Evolutionary conservation across 495 filamentous ascomycete genomes (phyloP), one percentile per base, ranked within the genome.

Genomic region (Geoglossum glabrum): DNA sequence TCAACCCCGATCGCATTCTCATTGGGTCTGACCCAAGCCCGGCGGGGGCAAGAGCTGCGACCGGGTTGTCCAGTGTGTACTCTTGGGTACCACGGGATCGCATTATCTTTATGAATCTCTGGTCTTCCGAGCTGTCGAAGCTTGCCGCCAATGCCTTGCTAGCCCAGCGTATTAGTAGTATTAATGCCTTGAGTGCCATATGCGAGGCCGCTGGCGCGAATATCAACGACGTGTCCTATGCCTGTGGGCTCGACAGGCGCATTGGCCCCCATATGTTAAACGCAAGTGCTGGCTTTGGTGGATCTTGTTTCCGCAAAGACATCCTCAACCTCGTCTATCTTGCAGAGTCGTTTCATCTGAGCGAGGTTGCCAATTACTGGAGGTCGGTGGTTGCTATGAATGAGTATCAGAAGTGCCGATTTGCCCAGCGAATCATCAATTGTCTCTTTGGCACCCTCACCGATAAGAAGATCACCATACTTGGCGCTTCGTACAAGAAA

Each of bases 401-500:
- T 69, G 83, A 87, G 63, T 80, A 79, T 67, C 85, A 89, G 64
- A 79, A 83, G 10, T 71, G 77, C 30, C 78, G 85, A 0, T 88
- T 86, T 64, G 72, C 77, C 0, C 71, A 73, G 51, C 73, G 79
- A 17, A 76, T 90, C 8, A 76, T 88, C 56, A 68, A 69, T 26
- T 78, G 79, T 51, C 73, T 90, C 27, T 82, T 84, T 63, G 79
- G 82, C 56, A 85, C 80, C 5, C 71, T 89, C 0, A 74, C 76
- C 0, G 76, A 76, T 19, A 88, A 87, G 69, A 87, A 85, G 64
- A 72, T 90, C 26, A 76, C 83, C 0, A 65, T 90, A 4, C 73
- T 93, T 0, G 87, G 87, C 7, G 88, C 81, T 64, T 80, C 86
- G 1, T 93, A 86, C 70, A 90, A 93, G 72, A 85, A 87, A 64